Conservation (phyloP, 2,329 filamentous ascomycete genomes). For the Penicillium thymicola region DNA sequence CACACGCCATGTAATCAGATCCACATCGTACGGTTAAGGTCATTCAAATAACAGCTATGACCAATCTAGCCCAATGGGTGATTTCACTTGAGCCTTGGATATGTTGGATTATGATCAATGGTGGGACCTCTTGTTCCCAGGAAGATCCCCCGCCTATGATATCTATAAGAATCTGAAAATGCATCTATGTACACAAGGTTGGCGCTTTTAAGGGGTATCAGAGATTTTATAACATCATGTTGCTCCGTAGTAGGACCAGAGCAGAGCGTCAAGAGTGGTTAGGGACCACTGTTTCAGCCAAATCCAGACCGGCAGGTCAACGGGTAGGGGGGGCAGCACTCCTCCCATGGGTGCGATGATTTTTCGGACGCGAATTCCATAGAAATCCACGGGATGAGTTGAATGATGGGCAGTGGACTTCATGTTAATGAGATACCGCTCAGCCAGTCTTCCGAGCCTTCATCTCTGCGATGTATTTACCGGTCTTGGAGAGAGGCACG, state of each 20-base stretch:
- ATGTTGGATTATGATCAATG: background rate
- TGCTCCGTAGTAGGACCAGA: background rate
- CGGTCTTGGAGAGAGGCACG: constrained; percentile 67
- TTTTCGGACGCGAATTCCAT: background rate
- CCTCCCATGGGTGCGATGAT: background rate
- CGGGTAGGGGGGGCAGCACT: background rate
- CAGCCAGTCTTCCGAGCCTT: constrained; percentile 63
- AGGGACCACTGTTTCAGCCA: background rate
- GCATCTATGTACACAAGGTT: constrained; percentile 2
- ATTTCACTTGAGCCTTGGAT: background rate
- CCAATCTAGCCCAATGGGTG: background rate
- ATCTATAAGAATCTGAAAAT: constrained; percentile 1
- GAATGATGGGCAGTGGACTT: background rate
- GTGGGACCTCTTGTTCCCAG: background rate
- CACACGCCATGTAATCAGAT: background rate
- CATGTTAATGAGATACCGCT: constrained; percentile 4
- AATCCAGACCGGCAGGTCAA: background rate
- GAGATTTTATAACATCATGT: background rate
- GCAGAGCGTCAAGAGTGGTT: background rate
- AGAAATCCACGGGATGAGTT: background rate
- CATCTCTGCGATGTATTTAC: constrained; percentile 77
- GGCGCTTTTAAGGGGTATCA: constrained; percentile 6
- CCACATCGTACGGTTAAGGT: background rate
- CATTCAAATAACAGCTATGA: background rate
- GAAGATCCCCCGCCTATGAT: background rate